These are phyloP conservation scores for Petunia hybrid DNA, from an alignment of 305 asterid species.

Conservation along the genomic window DNA sequence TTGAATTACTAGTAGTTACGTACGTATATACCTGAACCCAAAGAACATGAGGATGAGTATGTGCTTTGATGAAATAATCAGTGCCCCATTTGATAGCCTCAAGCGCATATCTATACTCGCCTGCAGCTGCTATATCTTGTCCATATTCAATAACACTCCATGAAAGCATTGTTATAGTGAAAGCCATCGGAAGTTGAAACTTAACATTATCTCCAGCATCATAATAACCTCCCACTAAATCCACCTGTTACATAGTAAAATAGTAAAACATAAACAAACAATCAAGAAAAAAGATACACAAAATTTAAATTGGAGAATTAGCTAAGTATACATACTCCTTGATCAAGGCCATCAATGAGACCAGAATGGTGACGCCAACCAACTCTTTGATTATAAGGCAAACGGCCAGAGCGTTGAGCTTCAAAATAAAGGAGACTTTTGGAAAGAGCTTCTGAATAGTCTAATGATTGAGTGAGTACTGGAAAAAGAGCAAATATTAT, in stretches of 20 bases:
- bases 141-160: slow-evolving; percentile 74
- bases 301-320: too few species aligned
- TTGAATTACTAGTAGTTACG: too few species aligned
- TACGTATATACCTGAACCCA: slow-evolving; percentile 98
- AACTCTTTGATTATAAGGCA: slow-evolving; percentile 84
- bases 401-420: slow-evolving; percentile 89
- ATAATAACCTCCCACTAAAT: slow-evolving; percentile 88
- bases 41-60: slow-evolving; percentile 69
- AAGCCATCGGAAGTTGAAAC: slow-evolving; percentile 88
- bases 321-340: slow-evolving; percentile 71
- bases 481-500: slow-evolving; percentile 40
- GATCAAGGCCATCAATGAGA: slow-evolving; percentile 95
- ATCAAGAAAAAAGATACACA: background rate
- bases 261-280: background rate
- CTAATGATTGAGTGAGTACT: slow-evolving; percentile 44
- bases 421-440: slow-evolving; percentile 88
- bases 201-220: slow-evolving; percentile 91
- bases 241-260: slow-evolving; percentile 60
- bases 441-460: slow-evolving; percentile 70
- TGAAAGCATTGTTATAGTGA: slow-evolving; percentile 76
- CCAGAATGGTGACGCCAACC: slow-evolving; percentile 95
- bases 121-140: slow-evolving; percentile 60
- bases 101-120: slow-evolving; percentile 67
- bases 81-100: slow-evolving; percentile 94
- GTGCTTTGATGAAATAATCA: slow-evolving; percentile 92